A percentile compares a stretch with the other conserved stretches of the same genome.
phyloP scores from a whole-genome alignment of 1,139 yeast genomes.

The Candida sanyaensis region DNA sequence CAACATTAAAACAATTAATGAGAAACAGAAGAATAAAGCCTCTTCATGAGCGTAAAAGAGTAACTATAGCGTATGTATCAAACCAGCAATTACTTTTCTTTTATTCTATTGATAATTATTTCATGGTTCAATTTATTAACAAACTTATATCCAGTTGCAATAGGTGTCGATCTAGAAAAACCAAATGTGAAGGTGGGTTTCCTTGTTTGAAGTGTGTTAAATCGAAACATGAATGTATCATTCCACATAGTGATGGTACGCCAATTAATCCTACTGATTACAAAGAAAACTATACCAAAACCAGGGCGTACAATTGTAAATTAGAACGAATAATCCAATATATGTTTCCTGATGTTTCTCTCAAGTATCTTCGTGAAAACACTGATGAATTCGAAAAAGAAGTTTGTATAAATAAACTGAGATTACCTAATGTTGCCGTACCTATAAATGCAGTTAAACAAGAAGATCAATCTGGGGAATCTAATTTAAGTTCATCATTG shows the following conservation, averaged over 20 bases:
- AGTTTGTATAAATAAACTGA: slow-evolving; percentile 11
- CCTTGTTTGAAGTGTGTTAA: slow-evolving; percentile 18
- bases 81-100: background rate
- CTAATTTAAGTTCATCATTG: slow-evolving; percentile 7
- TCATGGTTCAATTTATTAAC: slow-evolving; percentile 2
- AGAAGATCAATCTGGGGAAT: background rate
- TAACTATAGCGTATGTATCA: slow-evolving; percentile 16
- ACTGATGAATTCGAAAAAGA: slow-evolving; percentile 17
- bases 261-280: slow-evolving; percentile 12
- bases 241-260: slow-evolving; percentile 6
- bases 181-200: slow-evolving; percentile 19
- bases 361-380: slow-evolving; percentile 15
- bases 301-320: slow-evolving; percentile 15
- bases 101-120: background rate
- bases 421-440: slow-evolving; percentile 6
- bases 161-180: slow-evolving; percentile 16
- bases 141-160: slow-evolving; percentile 11
- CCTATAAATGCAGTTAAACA: slow-evolving; percentile 8
- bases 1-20: background rate
- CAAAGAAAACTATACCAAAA: slow-evolving; percentile 10
- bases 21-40: slow-evolving; percentile 16
- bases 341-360: slow-evolving; percentile 13
- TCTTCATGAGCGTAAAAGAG: slow-evolving; percentile 15
- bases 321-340: slow-evolving; percentile 19
- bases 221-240: slow-evolving; percentile 13